Evolutionary conservation across 306 rosid species (phyloP).

Genomic region (Canavalia ensiformis): DNA sequence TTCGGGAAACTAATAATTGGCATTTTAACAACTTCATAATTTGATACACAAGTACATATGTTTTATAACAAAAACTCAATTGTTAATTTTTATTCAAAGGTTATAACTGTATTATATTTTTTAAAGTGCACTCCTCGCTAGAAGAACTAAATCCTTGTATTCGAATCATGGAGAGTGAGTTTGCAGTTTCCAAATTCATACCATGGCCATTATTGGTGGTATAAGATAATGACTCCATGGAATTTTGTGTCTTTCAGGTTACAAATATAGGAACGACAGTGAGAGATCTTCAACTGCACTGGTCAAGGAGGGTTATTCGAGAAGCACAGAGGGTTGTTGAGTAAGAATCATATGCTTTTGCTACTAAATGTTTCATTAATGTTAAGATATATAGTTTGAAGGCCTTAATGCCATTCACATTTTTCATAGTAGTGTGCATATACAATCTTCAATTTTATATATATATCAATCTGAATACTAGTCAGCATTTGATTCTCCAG

Average conservation of each 20-base stretch:
- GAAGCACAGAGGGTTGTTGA: neutral
- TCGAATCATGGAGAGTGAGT: too few relatives aligned
- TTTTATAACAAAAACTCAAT: too few relatives aligned
- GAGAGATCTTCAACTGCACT: constrained; percentile 22
- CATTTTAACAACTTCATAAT: too few relatives aligned
- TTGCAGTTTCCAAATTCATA: too few relatives aligned
- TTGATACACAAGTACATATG: too few relatives aligned
- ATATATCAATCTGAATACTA: neutral
- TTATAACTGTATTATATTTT: too few relatives aligned
- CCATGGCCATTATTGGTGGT: too few relatives aligned
- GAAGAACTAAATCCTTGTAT: too few relatives aligned
- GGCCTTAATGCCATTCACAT: neutral
- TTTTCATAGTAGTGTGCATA: neutral
- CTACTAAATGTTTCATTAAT: neutral
- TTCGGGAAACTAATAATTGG: too few relatives aligned
- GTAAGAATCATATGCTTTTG: constrained; percentile 26
- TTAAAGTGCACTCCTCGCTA: too few relatives aligned
- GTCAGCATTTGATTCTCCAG: neutral
- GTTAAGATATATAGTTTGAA: neutral
- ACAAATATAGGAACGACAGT: constrained; percentile 45
- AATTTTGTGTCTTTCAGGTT: constrained; percentile 19
- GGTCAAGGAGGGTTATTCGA: constrained; percentile 39
- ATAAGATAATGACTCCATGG: neutral
- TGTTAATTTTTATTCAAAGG: too few relatives aligned
- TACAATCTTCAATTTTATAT: neutral